Evolutionary conservation across 2,329 filamentous ascomycete genomes (phyloP), one percentile per base, ranked within the genome.

Genomic region (Thielaviopsis ethacetica): DNA sequence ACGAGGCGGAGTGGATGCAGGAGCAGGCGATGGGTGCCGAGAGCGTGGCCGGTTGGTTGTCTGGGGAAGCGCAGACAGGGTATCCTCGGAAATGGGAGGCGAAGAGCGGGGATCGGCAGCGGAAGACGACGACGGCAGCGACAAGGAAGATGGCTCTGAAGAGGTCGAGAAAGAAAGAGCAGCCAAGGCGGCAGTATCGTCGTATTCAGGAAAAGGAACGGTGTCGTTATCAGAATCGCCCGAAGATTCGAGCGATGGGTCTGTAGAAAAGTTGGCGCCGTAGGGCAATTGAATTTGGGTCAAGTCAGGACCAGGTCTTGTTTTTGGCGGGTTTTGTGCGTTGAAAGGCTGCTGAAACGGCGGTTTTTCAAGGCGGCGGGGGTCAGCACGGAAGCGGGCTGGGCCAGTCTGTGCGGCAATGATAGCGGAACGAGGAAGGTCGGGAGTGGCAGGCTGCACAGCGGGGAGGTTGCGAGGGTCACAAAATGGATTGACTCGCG

Each of bases 401-500:
- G 60, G 60, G 22, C 60, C 60, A 55, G 60, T 62, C 58, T 62
- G 62, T 58, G 62, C 61, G 58, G 62, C 62, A 51, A 63, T 63
- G 12, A 62, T 61, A 50, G 62, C 62, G 6, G 62, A 62, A 21
- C 62, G 62, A 57, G 58, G 56, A 30, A 60, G 55, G 50, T 57
- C 53, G 24, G 54, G 61, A 21, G 59, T 60, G 15, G 59, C 59
- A 22, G 61, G 62, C 50, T 58, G 57, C 21, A 63, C 60, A 52
- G 55, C 60, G 26, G 62, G 62, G 47, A 62, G 57, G 21, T 60
- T 61, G 24, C 56, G 57, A 49, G 61, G 56, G 30, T 59, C 56
- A 21, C 55, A 61, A 44, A 61, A 59, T 49, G 61, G 57, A 57
- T 59, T 59, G 19, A 60, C 56, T 53, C 49, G 61, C 21, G 59